These are phyloP conservation scores for Fusarium sp. DNA, from an alignment of 2,329 filamentous ascomycete genomes.

Conservation along the genomic window DNA sequence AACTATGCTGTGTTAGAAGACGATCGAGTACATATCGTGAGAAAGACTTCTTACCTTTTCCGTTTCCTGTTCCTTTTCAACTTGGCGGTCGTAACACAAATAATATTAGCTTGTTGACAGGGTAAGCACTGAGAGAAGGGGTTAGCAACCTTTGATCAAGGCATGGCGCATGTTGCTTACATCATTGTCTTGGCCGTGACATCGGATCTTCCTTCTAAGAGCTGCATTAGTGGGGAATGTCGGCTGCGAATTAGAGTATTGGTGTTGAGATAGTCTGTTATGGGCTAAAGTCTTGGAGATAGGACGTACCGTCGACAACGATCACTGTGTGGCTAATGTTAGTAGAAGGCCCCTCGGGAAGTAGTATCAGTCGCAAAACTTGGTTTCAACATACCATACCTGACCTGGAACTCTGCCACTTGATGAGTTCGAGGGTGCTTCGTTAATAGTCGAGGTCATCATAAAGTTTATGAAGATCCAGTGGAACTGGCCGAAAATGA, in stretches of 20 bases:
- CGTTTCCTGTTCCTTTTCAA: slow-evolving; percentile 29
- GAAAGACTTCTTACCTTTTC: not conserved
- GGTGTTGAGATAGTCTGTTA: not conserved
- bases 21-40: too few species aligned
- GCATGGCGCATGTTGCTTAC: not conserved
- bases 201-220: slow-evolving; percentile 31
- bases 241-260: not conserved
- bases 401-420: slow-evolving; percentile 16
- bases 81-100: slow-evolving; percentile 23
- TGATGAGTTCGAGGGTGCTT: not conserved
- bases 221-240: not conserved
- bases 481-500: slow-evolving; percentile 1
- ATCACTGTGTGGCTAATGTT: slow-evolving; percentile 9
- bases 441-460: not conserved
- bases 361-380: too few species aligned
- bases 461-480: not conserved
- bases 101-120: slow-evolving; percentile 14
- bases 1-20: not conserved
- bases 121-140: slow-evolving; percentile 5
- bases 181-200: slow-evolving; percentile 20
- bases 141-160: not conserved
- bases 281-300: not conserved
- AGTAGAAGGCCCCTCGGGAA: not conserved
- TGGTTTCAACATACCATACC: slow-evolving; percentile 33
- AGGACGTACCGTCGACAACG: slow-evolving; percentile 30